Percentiles rank a stretch among this genome's conserved stretches.
These are phyloP conservation scores for Calonectria crousiana DNA, from an alignment of 2,329 filamentous ascomycete species.

Conservation along the genomic window DNA sequence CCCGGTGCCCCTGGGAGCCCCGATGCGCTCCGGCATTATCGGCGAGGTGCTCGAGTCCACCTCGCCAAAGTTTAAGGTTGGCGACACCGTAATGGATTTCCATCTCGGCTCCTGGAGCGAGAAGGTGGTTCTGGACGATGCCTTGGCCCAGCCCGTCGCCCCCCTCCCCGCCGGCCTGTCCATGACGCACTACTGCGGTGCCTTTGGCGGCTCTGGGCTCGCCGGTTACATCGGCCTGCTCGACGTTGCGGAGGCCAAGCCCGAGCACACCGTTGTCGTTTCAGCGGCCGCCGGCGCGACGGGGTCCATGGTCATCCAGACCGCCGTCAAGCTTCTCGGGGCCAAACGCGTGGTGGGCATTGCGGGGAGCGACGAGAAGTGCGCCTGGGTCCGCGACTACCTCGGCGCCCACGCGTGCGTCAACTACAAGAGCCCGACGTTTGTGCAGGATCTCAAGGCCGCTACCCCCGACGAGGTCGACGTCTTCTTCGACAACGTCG, in stretches of 20 bases:
- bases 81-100: conserved; percentile 46
- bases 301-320: conserved; percentile 47
- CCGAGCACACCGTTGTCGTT: conserved; percentile 45
- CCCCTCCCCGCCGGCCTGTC: conserved; percentile 41
- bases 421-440: conserved; percentile 48
- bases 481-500: conserved; percentile 47
- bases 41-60: conserved; percentile 45
- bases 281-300: conserved; percentile 45
- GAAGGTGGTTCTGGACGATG: conserved; percentile 42
- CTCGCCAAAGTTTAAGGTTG: conserved; percentile 41
- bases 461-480: conserved; percentile 46
- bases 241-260: conserved; percentile 41
- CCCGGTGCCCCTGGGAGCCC: conserved; percentile 43
- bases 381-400: conserved; percentile 42
- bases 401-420: conserved; percentile 45
- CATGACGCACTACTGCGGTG: conserved; percentile 44
- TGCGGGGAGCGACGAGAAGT: conserved; percentile 45
- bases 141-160: conserved; percentile 38
- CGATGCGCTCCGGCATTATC: conserved; percentile 46
- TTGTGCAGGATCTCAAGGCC: conserved; percentile 42
- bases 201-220: conserved; percentile 44
- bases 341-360: conserved; percentile 47
- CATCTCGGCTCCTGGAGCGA: conserved; percentile 46
- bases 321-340: conserved; percentile 43
- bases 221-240: conserved; percentile 43